Base-by-base conservation (phyloP, 2,329 filamentous ascomycete genomes). In the Thyridium curvatum region DNA sequence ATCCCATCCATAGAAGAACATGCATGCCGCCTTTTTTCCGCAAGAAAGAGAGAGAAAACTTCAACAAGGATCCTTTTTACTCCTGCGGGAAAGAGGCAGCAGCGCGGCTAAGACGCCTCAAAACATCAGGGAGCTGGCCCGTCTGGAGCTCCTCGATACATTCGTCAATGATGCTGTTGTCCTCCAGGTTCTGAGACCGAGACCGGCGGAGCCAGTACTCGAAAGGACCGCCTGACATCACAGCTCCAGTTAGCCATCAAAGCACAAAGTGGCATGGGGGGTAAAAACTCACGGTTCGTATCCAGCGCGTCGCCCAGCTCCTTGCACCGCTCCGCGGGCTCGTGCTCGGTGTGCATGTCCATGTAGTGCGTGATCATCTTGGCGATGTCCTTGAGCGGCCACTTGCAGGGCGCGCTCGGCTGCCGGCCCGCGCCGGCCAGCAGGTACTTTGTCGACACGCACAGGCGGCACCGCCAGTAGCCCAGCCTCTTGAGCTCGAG, bases 361-460 rank as follows among this genome's bases (percentile, higher is more conserved):
- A 65, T 62, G 44, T 62, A 69, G 48, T 71, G 67, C 16, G 65
- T 65, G 37, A 70, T 59, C 52, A 70, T 59, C 57, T 70, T 70
- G 30, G 61, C 61, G 32, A 69, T 58, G 40, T 70, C 66, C 46
- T 64, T 64, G 12, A 71, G 54, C 3, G 66, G 64, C 66, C 66
- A 69, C 45, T 68, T 68, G 48, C 62, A 65, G 21, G 67, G 66
- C 35, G 58, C 61, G 36, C 59, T 63, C 16, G 67, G 67, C 37
- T 64, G 59, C 37, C 65, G 59, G 31, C 59, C 62, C 5, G 52
- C 46, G 3, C 62, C 62, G 0, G 65, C 62, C n/a, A 59, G 52
- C 13, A 64, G 48, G 45, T 63, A 71, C 47, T 69, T 70, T 29
- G 58, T 51, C 1, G 65, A 59, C 3, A 54, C 57, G 50, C 67